Conservation (phyloP, 176 grass and related monocot genomes). For the Carex myosuroides region DNA sequence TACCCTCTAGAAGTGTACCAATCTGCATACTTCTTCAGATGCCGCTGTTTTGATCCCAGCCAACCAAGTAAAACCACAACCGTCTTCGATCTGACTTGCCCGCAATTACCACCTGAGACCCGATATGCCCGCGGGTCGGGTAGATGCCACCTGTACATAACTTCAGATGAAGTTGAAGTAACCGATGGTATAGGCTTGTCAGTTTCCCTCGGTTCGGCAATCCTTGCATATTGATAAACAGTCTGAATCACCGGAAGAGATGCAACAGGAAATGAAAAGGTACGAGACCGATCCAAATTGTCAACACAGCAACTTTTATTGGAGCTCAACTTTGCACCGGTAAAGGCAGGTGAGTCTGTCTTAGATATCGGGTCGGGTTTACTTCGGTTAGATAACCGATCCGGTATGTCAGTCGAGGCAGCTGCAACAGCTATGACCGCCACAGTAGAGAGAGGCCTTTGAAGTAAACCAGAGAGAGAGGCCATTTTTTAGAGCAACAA, state of each 20-base stretch:
- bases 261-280: constrained; percentile 20
- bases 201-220: constrained; percentile 17
- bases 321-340: not conserved
- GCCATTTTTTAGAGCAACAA: constrained; percentile 35
- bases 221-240: constrained; percentile 62
- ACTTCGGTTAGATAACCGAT: constrained; percentile 35
- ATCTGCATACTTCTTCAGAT: constrained; percentile 78
- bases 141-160: constrained; percentile 78
- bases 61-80: constrained; percentile 84
- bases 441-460: constrained; percentile 71
- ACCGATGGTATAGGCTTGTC: not conserved
- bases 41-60: constrained; percentile 89
- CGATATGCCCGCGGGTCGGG: constrained; percentile 37
- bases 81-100: constrained; percentile 38
- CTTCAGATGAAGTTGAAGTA: constrained; percentile 45
- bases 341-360: constrained; percentile 4
- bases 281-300: not conserved
- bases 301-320: constrained; percentile 2
- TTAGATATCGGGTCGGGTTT: not conserved
- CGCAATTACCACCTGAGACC: not conserved
- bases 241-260: constrained; percentile 48
- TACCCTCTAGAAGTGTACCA: constrained; percentile 87
- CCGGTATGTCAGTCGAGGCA: constrained; percentile 51
- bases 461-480: constrained; percentile 44
- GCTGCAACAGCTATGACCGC: constrained; percentile 59